Conservation (phyloP, 2,329 filamentous ascomycete species). For the Elsinoe ampelina region DNA sequence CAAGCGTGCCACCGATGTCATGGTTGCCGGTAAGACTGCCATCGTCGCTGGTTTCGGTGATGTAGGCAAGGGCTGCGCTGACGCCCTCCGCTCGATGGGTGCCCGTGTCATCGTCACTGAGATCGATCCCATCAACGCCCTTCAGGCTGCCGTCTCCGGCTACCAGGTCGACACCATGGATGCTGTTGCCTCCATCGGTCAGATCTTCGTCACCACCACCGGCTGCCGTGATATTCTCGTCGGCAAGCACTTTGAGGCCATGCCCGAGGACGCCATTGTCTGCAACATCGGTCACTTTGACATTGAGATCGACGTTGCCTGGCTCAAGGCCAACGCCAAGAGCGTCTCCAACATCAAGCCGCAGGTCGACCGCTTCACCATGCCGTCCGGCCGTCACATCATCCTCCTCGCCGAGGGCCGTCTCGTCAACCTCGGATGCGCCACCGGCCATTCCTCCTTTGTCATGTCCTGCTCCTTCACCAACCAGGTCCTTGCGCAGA, state of each 20-base stretch:
- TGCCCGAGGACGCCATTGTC: conserved; percentile 96
- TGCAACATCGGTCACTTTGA: conserved; percentile 99
- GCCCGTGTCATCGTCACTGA: conserved; percentile 93
- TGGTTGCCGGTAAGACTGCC: conserved; percentile 98
- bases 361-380: conserved; percentile 95
- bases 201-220: conserved; percentile 99
- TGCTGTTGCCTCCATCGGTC: conserved; percentile 76
- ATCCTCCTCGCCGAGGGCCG: conserved; percentile 97
- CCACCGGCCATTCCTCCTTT: conserved; percentile 97
- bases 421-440: conserved; percentile 98
- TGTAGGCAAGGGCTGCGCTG: conserved; percentile 96
- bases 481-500: conserved; percentile 99
- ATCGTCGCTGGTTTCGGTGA: conserved; percentile 98
- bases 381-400: conserved; percentile 90
- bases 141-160: conserved; percentile 94
- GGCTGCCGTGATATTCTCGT: conserved; percentile 97
- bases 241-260: conserved; percentile 83
- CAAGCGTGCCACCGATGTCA: conserved; percentile 99
- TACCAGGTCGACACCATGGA: conserved; percentile 98
- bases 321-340: conserved; percentile 94
- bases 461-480: conserved; percentile 99
- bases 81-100: conserved; percentile 94
- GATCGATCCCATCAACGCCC: conserved; percentile 98
- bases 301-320: conserved; percentile 99
- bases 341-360: conserved; percentile 98